These are phyloP conservation scores for Chionographis japonica DNA, from an alignment of 106 monocot genomes.

Conservation along the genomic window DNA sequence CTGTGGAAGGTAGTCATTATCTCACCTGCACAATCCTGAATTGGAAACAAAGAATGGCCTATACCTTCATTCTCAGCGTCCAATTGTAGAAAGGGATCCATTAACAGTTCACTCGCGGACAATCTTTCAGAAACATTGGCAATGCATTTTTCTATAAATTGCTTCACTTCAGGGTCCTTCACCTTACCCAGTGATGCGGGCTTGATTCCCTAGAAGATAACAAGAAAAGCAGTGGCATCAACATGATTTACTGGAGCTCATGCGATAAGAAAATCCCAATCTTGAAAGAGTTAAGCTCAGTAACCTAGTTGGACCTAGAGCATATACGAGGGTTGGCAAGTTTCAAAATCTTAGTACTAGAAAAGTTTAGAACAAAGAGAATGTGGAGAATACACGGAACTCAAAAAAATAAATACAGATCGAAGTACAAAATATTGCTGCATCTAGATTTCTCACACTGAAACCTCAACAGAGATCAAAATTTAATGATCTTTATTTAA, in stretches of 20 bases:
- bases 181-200: conserved; percentile 43
- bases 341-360: too few relatives aligned
- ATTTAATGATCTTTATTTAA: too few relatives aligned
- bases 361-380: too few relatives aligned
- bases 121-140: conserved; percentile 47
- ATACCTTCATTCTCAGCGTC: conserved; percentile 21
- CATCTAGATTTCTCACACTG: too few relatives aligned
- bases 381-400: too few relatives aligned
- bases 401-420: too few relatives aligned
- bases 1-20: not conserved
- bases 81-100: conserved; percentile 44
- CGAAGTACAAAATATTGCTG: too few relatives aligned
- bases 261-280: not conserved
- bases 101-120: conserved; percentile 48
- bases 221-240: not conserved
- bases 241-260: not conserved
- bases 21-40: conserved; percentile 23
- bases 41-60: conserved; percentile 5
- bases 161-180: conserved; percentile 34
- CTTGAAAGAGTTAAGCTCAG: too few relatives aligned
- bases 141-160: conserved; percentile 62
- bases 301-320: too few relatives aligned
- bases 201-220: conserved; percentile 32
- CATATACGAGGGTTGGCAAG: too few relatives aligned
- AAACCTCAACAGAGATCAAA: too few relatives aligned